Base-by-base conservation (phyloP, 2,329 filamentous ascomycete genomes). In the Ophiobolus disseminans region DNA sequence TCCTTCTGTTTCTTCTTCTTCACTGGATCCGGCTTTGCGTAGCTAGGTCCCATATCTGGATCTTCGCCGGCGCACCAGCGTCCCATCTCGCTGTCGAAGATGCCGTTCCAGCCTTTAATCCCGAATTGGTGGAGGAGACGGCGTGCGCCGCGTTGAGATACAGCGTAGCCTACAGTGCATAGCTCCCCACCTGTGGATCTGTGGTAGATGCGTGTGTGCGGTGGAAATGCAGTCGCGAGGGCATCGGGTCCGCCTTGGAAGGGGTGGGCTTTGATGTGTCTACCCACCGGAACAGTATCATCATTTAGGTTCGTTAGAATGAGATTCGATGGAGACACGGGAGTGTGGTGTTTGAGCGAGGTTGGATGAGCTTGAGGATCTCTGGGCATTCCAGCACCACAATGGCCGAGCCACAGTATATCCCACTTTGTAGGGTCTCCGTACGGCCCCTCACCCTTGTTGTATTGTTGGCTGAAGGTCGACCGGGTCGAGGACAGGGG, bases 401-500 rank as follows among this genome's bases (percentile, higher is more conserved):
- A 68, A 46, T 68, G 65, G 13, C 75, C 75, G 7, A 74, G 65
- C 72, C 72, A 75, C 21, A 76, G 63, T 26, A 76, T 56, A 45
- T 76, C 74, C 74, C 74, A 76, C 34, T 70, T 46, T 17, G 54
- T 23, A 14, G 65, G 62, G 45, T 73, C 70, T 1, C 63, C 65
- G 35, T 69, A 69, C 13, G 71, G 70, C 48, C 44, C 9, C 8
- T 14, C 40, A 11, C 11, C 20, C 10, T 16, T 25, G 20, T 19
- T 32, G 3, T 39, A 17, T 13, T 39, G 37, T 14, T n/a, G 21
- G 26, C 7, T 31, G 17, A 30, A 14, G 5, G 13, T 17, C 9
- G 17, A 28, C 26, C 16, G 28, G 31, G 3, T 56, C 36, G 55
- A 55, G 5, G 54, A 48, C 34, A 68, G 38, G 5, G 59, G 55